These are phyloP conservation scores for Plenodomus lindquistii DNA, from an alignment of 2,329 filamentous ascomycete genomes.

Conservation along the genomic window DNA sequence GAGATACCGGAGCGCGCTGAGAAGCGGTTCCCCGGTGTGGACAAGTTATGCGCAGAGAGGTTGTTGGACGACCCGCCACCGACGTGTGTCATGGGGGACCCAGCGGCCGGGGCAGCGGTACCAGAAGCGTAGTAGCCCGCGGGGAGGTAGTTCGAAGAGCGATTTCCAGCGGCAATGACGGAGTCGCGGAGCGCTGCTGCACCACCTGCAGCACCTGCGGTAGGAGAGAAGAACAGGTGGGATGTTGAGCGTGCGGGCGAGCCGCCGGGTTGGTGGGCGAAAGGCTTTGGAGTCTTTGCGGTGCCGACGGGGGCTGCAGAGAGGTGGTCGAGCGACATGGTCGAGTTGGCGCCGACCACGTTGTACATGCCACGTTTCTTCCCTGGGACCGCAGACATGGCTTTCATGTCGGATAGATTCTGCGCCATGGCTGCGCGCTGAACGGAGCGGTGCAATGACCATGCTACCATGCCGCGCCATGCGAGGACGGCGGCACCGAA, in stretches of 20 bases:
- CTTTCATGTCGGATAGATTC: conserved; percentile 70
- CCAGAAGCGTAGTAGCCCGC: conserved; percentile 87
- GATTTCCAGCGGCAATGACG: conserved; percentile 59
- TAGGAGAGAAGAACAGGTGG: conserved; percentile 94
- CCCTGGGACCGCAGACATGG: conserved; percentile 52
- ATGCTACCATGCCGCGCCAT: conserved; percentile 87
- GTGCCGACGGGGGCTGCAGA: conserved; percentile 40
- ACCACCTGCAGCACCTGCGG: conserved; percentile 66
- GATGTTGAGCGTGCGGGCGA: conserved; percentile 34
- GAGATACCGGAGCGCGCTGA: conserved; percentile 38
- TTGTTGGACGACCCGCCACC: conserved; percentile 43
- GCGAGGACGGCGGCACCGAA: conserved; percentile 79
- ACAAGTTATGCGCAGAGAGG: conserved; percentile 35
- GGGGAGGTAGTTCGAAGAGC: conserved; percentile 81
- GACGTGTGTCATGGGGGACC: conserved; percentile 48
- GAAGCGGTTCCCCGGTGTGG: conserved; percentile 39
- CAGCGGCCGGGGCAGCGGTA: conserved; percentile 53
- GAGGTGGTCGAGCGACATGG: conserved; percentile 60
- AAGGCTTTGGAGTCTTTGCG: conserved; percentile 35
- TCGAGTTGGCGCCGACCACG: conserved; percentile 54
- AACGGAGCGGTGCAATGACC: conserved; percentile 89
- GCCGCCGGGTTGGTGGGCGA: conserved; percentile 26
- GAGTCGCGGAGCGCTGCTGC: conserved; percentile 52
- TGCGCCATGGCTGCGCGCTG: conserved; percentile 80
- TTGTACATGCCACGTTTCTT: conserved; percentile 49